Evolutionary conservation across 257 asterid species (phyloP).

Genomic region (Striga asiatica): DNA sequence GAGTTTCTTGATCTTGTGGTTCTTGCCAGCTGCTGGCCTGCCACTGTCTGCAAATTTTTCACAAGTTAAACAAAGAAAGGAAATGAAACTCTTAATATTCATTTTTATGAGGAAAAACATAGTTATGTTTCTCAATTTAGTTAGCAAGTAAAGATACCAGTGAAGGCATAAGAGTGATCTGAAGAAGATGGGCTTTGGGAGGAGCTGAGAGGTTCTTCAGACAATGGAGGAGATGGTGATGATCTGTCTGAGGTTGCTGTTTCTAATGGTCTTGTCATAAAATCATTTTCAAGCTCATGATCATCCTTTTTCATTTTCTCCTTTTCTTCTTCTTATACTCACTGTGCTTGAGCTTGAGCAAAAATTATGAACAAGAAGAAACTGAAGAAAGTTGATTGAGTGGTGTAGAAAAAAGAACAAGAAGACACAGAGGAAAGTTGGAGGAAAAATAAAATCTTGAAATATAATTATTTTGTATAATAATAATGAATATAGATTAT

Average conservation of each 20-base stretch:
- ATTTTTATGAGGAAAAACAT: no score
- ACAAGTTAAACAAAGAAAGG: neutral
- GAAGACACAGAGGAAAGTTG: neutral
- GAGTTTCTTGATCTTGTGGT: no score
- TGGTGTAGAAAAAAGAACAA: neutral
- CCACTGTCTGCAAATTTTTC: slow-evolving; percentile 28
- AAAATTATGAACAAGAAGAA: neutral
- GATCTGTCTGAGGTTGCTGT: slow-evolving; percentile 20
- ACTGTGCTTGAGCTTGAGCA: neutral
- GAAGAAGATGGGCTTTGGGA: slow-evolving; percentile 33
- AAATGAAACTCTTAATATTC: neutral
- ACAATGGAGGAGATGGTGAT: no score
- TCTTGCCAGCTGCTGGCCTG: slow-evolving; percentile 18
- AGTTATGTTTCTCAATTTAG: no score
- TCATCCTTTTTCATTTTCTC: slow-evolving; percentile 17
- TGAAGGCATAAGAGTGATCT: slow-evolving; percentile 22
- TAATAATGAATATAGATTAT: neutral
- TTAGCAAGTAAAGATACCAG: slow-evolving; percentile 10
- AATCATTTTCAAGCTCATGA: slow-evolving; percentile 18
- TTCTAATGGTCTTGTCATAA: slow-evolving; percentile 15
- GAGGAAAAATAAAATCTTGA: neutral
- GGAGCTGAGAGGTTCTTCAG: slow-evolving; percentile 26
- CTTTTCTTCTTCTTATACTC: neutral
- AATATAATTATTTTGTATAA: no score
- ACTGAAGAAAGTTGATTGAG: no score